phyloP scores from a whole-genome alignment of 805 yeast species.

The Blastobotrys peoriensis region DNA sequence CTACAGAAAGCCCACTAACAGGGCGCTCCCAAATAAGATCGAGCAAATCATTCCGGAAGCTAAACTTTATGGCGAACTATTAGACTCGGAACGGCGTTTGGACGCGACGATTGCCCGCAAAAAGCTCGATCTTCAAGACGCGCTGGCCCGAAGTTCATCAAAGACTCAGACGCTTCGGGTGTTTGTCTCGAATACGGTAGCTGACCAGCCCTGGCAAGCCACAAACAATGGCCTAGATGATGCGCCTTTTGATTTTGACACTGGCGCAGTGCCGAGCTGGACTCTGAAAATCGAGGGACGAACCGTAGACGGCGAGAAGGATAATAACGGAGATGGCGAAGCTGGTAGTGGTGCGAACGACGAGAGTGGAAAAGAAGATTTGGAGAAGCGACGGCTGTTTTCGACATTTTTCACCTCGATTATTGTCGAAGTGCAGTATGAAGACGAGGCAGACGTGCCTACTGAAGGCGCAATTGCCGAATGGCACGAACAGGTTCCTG shows the following conservation, averaged over 20 bases:
- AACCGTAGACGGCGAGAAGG: slow-evolving; percentile 37
- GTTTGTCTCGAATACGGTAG: slow-evolving; percentile 73
- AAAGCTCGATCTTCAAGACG: slow-evolving; percentile 77
- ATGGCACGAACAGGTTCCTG: slow-evolving; percentile 72
- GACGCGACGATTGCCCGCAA: slow-evolving; percentile 81
- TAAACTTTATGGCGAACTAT: slow-evolving; percentile 60
- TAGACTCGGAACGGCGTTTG: slow-evolving; percentile 73
- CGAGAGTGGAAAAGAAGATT: slow-evolving; percentile 25
- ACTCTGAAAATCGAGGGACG: slow-evolving; percentile 86
- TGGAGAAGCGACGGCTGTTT: slow-evolving; percentile 53
- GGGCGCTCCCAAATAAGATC: slow-evolving; percentile 43
- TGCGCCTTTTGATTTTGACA: slow-evolving; percentile 28
- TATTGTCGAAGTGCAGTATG: slow-evolving; percentile 61
- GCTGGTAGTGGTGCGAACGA: too few species aligned
- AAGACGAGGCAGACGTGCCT: slow-evolving; percentile 20
- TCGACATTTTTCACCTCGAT: slow-evolving; percentile 78
- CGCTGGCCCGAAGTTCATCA: slow-evolving; percentile 42
- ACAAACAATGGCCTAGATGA: slow-evolving; percentile 32
- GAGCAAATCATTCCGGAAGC: slow-evolving; percentile 57
- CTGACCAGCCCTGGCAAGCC: slow-evolving; percentile 84
- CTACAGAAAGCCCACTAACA: slow-evolving; percentile 43
- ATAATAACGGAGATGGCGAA: background rate
- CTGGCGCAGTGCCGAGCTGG: slow-evolving; percentile 52
- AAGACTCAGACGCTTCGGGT: slow-evolving; percentile 62
- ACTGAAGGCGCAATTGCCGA: slow-evolving; percentile 52